Evolutionary conservation across 129 eudicot genomes (phyloP).

Genomic region (Helichrysum umbraculigerum): DNA sequence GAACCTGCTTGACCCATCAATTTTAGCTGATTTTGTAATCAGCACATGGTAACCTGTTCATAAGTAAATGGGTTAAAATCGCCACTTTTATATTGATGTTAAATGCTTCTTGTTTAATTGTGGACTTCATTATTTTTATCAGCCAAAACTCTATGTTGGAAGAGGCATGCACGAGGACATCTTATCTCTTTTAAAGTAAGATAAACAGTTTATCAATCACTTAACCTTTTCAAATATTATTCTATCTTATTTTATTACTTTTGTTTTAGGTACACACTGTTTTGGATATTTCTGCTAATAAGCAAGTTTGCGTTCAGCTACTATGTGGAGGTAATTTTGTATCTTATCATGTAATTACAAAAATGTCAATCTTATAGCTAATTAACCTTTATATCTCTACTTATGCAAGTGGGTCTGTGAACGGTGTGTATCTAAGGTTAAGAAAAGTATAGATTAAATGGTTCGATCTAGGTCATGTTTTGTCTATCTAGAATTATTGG

Average conservation of each 20-base stretch:
- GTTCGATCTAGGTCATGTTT: background rate
- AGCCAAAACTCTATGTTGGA: constrained; percentile 98
- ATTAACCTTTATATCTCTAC: background rate
- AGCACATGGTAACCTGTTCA: background rate
- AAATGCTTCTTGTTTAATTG: constrained; percentile 8
- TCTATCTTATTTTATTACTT: constrained; percentile 16
- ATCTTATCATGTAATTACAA: constrained; percentile 9
- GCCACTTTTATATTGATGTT: constrained; percentile 4
- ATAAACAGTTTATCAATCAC: constrained; percentile 7
- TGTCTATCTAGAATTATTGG: background rate
- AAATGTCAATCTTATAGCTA: constrained; percentile 6
- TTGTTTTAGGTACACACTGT: constrained; percentile 68
- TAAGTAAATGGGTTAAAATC: background rate
- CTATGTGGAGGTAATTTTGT: constrained; percentile 82
- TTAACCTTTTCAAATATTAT: background rate
- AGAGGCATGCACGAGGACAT: constrained; percentile 99
- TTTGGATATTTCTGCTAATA: constrained; percentile 83
- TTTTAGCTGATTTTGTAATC: background rate
- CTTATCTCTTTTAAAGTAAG: constrained; percentile 88
- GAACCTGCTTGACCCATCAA: background rate
- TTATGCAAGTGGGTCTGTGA: background rate
- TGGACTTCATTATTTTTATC: constrained; percentile 30
- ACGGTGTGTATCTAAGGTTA: background rate
- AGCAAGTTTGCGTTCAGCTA: constrained; percentile 99
- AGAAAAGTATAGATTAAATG: background rate